Evolutionary conservation across 2,329 filamentous ascomycete species (phyloP).

Genomic region (Ophiocordyceps sinensis): DNA sequence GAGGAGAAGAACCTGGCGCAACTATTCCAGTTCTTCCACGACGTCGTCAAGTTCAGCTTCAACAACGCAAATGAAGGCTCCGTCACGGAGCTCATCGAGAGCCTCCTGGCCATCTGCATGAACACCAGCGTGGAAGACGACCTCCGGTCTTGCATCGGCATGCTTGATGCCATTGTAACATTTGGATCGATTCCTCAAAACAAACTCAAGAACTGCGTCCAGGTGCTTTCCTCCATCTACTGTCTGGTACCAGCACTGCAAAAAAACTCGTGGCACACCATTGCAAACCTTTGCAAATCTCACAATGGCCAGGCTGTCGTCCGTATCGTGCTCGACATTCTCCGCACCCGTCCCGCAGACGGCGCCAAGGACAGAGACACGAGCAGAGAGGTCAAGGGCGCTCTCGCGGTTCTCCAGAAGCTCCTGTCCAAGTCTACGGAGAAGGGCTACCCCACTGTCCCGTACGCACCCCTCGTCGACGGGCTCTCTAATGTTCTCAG

Average conservation of each 20-base stretch:
- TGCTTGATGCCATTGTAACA: constrained; percentile 57
- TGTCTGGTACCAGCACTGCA: constrained; percentile 46
- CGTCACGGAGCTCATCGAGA: constrained; percentile 45
- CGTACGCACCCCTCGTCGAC: constrained; percentile 43
- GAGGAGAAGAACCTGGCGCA: constrained; percentile 49
- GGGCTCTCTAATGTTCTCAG: constrained; percentile 38
- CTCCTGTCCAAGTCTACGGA: constrained; percentile 44
- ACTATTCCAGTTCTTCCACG: constrained; percentile 50
- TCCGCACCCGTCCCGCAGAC: constrained; percentile 32
- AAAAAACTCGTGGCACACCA: constrained; percentile 53
- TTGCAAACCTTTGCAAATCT: constrained; percentile 57
- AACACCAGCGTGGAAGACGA: constrained; percentile 51
- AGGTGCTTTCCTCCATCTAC: constrained; percentile 59
- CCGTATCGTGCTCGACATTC: constrained; percentile 47
- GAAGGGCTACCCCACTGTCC: constrained; percentile 44
- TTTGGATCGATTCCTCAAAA: constrained; percentile 53
- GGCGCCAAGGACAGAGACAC: constrained; percentile 34
- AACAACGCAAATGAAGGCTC: constrained; percentile 50
- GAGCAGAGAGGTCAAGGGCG: constrained; percentile 44
- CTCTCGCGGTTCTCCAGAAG: constrained; percentile 47
- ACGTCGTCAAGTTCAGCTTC: constrained; percentile 64
- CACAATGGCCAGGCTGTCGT: constrained; percentile 60
- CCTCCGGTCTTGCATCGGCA: constrained; percentile 49
- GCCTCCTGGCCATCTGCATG: constrained; percentile 51
- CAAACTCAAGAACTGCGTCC: constrained; percentile 50